Base-by-base conservation (phyloP, 371 early-diverging fungal species). In the Capillidium heterosporum region DNA sequence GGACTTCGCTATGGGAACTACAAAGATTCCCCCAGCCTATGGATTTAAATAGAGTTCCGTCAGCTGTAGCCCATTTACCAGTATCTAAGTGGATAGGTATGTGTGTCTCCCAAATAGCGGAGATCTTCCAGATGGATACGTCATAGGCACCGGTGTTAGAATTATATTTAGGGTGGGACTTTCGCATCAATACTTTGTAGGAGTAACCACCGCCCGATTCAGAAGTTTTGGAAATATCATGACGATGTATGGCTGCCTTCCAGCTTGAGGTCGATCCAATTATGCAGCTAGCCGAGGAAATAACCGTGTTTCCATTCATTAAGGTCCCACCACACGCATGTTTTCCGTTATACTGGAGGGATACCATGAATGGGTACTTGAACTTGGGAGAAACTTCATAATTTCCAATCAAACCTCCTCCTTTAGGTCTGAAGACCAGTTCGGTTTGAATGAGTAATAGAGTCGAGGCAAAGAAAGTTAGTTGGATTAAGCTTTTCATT, bases 221-320 rank as follows among this genome's bases (percentile, higher is more conserved):
- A n/a, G n/a, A n/a, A n/a, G n/a, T n/a, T n/a, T n/a, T n/a, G n/a
- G n/a, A n/a, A n/a, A n/a, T n/a, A n/a, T n/a, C n/a, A n/a, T n/a
- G n/a, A n/a, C n/a, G n/a, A n/a, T n/a, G n/a, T n/a, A n/a, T n/a
- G n/a, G n/a, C n/a, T n/a, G n/a, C n/a, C n/a, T n/a, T n/a, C n/a
- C n/a, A n/a, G n/a, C n/a, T n/a, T n/a, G n/a, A n/a, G n/a, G n/a
- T n/a, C n/a, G n/a, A n/a, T n/a, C n/a, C n/a, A n/a, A n/a, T n/a
- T n/a, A n/a, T n/a, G 35, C 57, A 57, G 31, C 48, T 46, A 23
- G 47, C 57, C 8, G 57, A 46, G 39, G 57, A 47, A 7, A 57
- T 15, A 32, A 57, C 35, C 8, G 17, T 31, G 8, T 26, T 29
- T 19, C 29, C 26, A 24, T n/a, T 27, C 21, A 57, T 29, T 7